Evolutionary conservation across 2,329 filamentous ascomycete genomes (phyloP), one percentile per base, ranked within the genome.

Genomic region (Trichoderma aggressivum): DNA sequence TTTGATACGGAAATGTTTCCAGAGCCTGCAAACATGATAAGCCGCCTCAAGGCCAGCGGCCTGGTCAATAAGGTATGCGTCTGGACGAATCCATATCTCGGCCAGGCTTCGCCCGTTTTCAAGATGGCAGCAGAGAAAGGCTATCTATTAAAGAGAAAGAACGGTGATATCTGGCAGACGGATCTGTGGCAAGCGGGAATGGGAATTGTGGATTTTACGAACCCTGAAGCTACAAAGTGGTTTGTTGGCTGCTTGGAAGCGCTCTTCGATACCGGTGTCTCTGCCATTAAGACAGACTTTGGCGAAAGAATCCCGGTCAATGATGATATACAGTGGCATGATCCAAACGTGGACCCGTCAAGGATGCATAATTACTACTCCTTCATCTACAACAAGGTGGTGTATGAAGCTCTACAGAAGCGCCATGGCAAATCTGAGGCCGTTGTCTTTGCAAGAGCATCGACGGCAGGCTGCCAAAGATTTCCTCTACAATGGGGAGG

Each of bases 321-420:
- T 62, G 88, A 86, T 62, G 88, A 91, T 74, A 87, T 92, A 7
- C 84, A 87, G 74, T 93, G 90, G 86, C 83, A 88, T 76, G 89
- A 92, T 75, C 77, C 82, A 61, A 83, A 82, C 6, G 79, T 84
- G 55, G 89, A 92, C 75, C 86, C 90, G 1, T 83, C 82, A 64
- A 87, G 87, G 75, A 93, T 93, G 91, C 91, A 93, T 81, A 93
- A 93, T 80, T 93, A 88, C 82, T 93, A 93, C 79, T 86, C 91
- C n/a, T 90, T 91, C 76, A 80, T 90, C 3, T 93, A 92, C 82
- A 93, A 93, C 84, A 87, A 89, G 74, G 79, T 88, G 70, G 90
- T 92, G 8, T 92, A 91, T 77, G 87, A 91, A 75, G 86, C 89
- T 1, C 83, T 93, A 14, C 86, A 89, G 76, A 81, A 82, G 70